Conservation (phyloP, 805 yeast species). For the Zygoascus flipseniorum region DNA sequence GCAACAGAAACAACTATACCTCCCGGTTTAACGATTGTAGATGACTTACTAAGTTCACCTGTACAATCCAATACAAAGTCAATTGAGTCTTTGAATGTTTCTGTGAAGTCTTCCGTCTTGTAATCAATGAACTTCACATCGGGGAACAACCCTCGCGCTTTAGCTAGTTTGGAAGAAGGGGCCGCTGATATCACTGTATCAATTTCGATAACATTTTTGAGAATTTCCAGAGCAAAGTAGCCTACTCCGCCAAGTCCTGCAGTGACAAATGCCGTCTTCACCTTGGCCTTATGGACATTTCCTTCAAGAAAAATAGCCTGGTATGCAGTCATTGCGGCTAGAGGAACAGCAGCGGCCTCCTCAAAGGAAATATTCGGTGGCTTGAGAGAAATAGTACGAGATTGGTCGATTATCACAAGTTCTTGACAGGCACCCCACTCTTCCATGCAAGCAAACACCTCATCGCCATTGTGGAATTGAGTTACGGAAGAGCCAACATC, state of each 20-base stretch:
- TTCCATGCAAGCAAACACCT: slow-evolving; percentile 9
- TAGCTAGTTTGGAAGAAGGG: slow-evolving; percentile 15
- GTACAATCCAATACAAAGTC: slow-evolving; percentile 17
- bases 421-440: slow-evolving; percentile 15
- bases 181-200: slow-evolving; percentile 15
- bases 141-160: slow-evolving; percentile 11
- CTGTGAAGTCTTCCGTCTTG: slow-evolving; percentile 12
- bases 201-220: slow-evolving; percentile 16
- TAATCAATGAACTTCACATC: slow-evolving; percentile 18
- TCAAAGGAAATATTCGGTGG: slow-evolving; percentile 12
- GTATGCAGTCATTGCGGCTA: neutral
- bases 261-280: slow-evolving; percentile 16
- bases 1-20: slow-evolving; percentile 13
- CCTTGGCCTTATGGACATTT: neutral
- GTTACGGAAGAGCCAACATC: slow-evolving; percentile 19
- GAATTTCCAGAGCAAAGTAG: slow-evolving; percentile 14
- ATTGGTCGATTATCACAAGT: slow-evolving; percentile 8
- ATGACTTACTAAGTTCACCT: slow-evolving; percentile 8
- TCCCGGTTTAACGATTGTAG: slow-evolving; percentile 10
- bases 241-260: slow-evolving; percentile 16
- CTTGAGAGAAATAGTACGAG: slow-evolving; percentile 5
- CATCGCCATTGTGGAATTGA: slow-evolving; percentile 17
- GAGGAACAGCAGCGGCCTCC: neutral
- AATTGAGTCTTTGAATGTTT: slow-evolving; percentile 9
- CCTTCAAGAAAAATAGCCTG: neutral